Percentiles rank a stretch among this genome's conserved stretches.
Conservation (phyloP, 176 grass and related monocot genomes). For the Olyra latifolia region DNA sequence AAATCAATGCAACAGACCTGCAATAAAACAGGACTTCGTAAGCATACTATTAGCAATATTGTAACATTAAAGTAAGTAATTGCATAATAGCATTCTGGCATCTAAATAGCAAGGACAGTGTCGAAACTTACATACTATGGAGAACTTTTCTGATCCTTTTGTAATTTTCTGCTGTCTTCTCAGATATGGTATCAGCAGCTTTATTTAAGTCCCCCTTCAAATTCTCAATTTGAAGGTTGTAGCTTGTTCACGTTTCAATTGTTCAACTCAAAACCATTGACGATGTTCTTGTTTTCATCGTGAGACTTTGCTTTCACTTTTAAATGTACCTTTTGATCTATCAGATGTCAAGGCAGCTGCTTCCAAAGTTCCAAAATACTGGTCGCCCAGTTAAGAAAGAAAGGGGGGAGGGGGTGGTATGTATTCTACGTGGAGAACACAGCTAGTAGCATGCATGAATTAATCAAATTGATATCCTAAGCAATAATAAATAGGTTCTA, state of each 20-base stretch:
- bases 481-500: conserved; percentile 44
- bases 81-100: not conserved
- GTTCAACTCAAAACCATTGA: conserved; percentile 40
- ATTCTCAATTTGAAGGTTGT: conserved; percentile 61
- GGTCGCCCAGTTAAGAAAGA: not conserved
- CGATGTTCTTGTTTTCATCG: conserved; percentile 34
- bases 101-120: conserved; percentile 18
- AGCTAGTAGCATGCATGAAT: conserved; percentile 10
- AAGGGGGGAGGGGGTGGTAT: too few relatives aligned
- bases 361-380: not conserved
- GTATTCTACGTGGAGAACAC: not conserved
- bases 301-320: conserved; percentile 45
- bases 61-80: not conserved
- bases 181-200: conserved; percentile 67
- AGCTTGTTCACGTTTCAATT: conserved; percentile 31
- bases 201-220: conserved; percentile 73
- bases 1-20: conserved; percentile 60
- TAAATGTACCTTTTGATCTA: conserved; percentile 51
- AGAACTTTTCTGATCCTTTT: conserved; percentile 68
- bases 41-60: conserved; percentile 13
- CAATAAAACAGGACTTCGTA: conserved; percentile 30
- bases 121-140: conserved; percentile 54
- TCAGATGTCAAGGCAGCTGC: conserved; percentile 46
- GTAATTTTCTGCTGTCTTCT: conserved; percentile 78
- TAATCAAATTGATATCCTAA: conserved; percentile 18